Percentiles rank a stretch among this genome's conserved stretches.
phyloP scores from a whole-genome alignment of 208 protist genomes.

The Crithidia bombi region DNA sequence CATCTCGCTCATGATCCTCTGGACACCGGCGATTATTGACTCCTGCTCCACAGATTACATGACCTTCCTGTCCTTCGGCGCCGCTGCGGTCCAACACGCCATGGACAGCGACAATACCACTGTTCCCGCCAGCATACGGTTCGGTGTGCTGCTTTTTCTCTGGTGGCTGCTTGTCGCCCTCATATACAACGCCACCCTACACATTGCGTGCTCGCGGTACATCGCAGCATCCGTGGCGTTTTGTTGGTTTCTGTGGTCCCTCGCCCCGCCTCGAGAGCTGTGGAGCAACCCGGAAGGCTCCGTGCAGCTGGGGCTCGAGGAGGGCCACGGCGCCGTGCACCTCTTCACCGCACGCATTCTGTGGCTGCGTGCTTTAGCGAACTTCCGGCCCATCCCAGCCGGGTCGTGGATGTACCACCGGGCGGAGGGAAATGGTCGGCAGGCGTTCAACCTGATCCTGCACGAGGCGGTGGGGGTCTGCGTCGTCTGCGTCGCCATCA shows the following conservation, averaged over 20 bases:
- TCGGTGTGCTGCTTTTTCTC: constrained; percentile 51
- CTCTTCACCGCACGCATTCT: constrained; percentile 28
- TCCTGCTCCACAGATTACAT: constrained; percentile 78
- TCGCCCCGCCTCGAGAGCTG: constrained; percentile 27
- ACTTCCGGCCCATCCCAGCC: constrained; percentile 22
- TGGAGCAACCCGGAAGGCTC: constrained; percentile 15
- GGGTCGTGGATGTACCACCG: constrained; percentile 27
- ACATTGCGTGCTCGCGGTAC: constrained; percentile 56
- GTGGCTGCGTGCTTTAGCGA: constrained; percentile 35
- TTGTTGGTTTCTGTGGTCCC: constrained; percentile 34
- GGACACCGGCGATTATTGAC: constrained; percentile 84
- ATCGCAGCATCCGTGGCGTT: constrained; percentile 42
- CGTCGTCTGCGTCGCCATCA: constrained; percentile 30
- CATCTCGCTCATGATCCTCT: constrained; percentile 76
- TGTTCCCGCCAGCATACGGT: constrained; percentile 39
- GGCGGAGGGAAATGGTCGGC: constrained; percentile 19
- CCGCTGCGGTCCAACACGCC: constrained; percentile 41
- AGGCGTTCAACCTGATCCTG: constrained; percentile 26
- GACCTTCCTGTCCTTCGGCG: constrained; percentile 47
- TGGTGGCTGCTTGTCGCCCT: constrained; percentile 69
- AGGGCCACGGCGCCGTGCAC: constrained; percentile 19
- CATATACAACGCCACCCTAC: constrained; percentile 52
- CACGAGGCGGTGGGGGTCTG: constrained; percentile 17
- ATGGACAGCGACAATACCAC: constrained; percentile 58
- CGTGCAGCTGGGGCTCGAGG: constrained; percentile 22